phyloP scores from a whole-genome alignment of 257 asterid species.

The Solanum clarkiae region DNA sequence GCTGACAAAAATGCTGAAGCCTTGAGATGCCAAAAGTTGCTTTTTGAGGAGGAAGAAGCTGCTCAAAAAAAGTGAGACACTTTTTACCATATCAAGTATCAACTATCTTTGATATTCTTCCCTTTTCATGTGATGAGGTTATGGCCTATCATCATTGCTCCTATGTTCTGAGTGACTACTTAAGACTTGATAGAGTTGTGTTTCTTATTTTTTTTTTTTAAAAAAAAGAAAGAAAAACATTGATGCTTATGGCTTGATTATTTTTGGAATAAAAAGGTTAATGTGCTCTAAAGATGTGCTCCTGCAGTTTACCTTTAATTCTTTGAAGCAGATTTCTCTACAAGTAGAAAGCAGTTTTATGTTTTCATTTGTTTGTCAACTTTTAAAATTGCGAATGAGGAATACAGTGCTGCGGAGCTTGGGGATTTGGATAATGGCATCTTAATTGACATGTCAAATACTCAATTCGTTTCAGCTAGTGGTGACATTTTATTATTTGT shows the following conservation, averaged over 20 bases:
- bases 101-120: neutral
- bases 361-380: neutral
- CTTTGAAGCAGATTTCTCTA: neutral
- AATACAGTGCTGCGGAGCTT: neutral
- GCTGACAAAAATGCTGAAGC: constrained; percentile 92
- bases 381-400: neutral
- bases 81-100: neutral
- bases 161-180: neutral
- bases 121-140: neutral
- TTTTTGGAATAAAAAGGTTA: neutral
- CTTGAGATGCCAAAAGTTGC: constrained; percentile 80
- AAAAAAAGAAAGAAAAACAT: neutral
- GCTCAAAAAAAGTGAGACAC: constrained; percentile 55
- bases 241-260: neutral
- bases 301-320: neutral
- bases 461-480: neutral
- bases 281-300: neutral
- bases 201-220: neutral
- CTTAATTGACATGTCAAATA: neutral
- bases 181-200: neutral
- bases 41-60: constrained; percentile 97
- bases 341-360: neutral
- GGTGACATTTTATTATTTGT: neutral
- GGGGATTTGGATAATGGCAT: neutral
- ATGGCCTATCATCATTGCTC: neutral